Base-by-base conservation (phyloP, 2,329 filamentous ascomycete species). In the Colletotrichum sp. region DNA sequence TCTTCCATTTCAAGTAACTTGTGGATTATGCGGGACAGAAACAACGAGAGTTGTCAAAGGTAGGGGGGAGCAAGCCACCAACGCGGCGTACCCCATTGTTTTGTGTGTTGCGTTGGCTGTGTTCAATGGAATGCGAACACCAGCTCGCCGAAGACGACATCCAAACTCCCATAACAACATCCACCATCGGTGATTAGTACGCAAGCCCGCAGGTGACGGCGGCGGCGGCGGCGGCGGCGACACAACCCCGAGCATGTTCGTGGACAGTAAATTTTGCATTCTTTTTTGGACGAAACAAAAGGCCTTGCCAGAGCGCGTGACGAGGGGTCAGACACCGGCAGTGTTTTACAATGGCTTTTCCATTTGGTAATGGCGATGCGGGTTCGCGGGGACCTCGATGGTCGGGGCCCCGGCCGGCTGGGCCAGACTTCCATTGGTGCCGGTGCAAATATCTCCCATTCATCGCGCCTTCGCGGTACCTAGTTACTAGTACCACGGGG, bases 271-370 rank as follows among this genome's bases (percentile, higher is more conserved):
- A 52, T 52, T 7, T 52, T 15, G 6, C n/a, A 21, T 39, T 44
- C 60, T 21, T 34, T 75, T 60, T 60, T 49, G 71, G 71, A 77
- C 71, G 66, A 75, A 67, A 75, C 74, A 75, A 75, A 75, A 55
- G 66, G n/a, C 49, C 36, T 66, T 44, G 65, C 55, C 66, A 34
- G 71, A 63, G 65, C 71, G 65, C 71, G 75, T 77, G 75, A 77
- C 55, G 59, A 34, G 63, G 39, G 34, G 66, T 67, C 71, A 65
- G 66, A 75, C 70, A 73, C 66, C 52, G 66, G 70, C 36, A 65
- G 59, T 75, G 74, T 75, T 75, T 71, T 74, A 77, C 65, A 75
- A 77, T 69, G 71, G 72, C 71, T 52, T 75, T 74, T 77, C 59
- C 52, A 77, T 77, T 75, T 77, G 60, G 75, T 75, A 77, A 77